These are phyloP conservation scores for Trypanosoma mega DNA, from an alignment of 208 protist species.

Conservation along the genomic window DNA sequence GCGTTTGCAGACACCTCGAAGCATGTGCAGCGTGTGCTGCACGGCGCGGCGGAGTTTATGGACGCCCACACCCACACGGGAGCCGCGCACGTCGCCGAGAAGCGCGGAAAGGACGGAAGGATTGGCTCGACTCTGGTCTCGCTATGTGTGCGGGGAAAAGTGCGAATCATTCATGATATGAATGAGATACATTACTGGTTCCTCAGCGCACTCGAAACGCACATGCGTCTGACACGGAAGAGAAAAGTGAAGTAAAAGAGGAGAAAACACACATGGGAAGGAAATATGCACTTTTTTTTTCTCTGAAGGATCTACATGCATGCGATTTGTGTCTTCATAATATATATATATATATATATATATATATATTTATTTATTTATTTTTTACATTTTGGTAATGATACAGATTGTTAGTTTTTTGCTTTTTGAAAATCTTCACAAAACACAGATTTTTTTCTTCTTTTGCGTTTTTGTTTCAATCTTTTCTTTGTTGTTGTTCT, in stretches of 20 bases:
- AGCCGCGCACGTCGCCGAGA: background rate
- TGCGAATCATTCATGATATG: slow-evolving; percentile 35
- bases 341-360: background rate
- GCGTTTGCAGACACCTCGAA: slow-evolving; percentile 42
- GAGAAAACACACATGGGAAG: too few species aligned
- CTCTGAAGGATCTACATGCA: background rate
- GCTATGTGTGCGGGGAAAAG: slow-evolving; percentile 38
- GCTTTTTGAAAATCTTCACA: background rate
- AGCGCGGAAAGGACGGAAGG: background rate
- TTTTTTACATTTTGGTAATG: slow-evolving; percentile 12
- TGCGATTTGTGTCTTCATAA: background rate
- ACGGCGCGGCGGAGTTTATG: slow-evolving; percentile 20
- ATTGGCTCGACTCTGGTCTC: too few species aligned
- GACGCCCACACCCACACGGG: background rate
- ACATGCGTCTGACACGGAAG: slow-evolving; percentile 30
- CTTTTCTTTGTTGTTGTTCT: slow-evolving; percentile 9
- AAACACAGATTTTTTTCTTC: background rate
- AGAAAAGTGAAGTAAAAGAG: background rate
- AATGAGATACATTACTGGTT: slow-evolving; percentile 67
- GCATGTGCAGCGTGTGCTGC: slow-evolving; percentile 15
- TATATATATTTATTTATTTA: background rate
- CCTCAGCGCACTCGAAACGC: slow-evolving; percentile 48
- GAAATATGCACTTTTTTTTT: too few species aligned
- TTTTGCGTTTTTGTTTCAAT: slow-evolving; percentile 3
- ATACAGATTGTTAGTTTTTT: slow-evolving; percentile 9